Base-by-base conservation (phyloP, 192 early-diverging fungal genomes). In the Thamnidium elegans region DNA sequence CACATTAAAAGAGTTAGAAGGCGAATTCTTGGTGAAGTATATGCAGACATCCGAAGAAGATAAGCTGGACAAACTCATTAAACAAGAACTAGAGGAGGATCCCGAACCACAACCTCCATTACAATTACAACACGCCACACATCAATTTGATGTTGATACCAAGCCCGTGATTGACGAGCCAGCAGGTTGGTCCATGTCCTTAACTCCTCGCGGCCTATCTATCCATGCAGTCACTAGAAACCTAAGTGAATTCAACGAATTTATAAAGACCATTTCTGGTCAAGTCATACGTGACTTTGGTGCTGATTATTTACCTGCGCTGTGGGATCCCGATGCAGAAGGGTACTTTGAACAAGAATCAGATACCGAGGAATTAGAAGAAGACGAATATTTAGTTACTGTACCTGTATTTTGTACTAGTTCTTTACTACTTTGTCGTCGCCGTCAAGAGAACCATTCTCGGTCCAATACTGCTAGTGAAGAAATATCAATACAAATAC, bases 341-440 rank as follows among this genome's bases (percentile, higher is more conserved):
- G 62, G 50, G 1, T 50, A 43, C 43, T 64, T 56, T 23, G 69
- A 66, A 48, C 44, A 50, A 3, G 63, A 72, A 11, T 59, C 58
- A 23, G 47, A 56, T 31, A 60, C 62, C 4, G 65, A 73, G 9
- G 71, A 73, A 50, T 43, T 73, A 26, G 71, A 73, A 19, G 71
- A 73, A 30, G 66, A 63, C 8, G 62, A 58, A 8, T 73, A 73
- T 34, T 50, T 73, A n/a, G 71, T 73, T 13, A 73, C 66, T 4
- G 56, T 68, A 21, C 71, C 71, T 7, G 45, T 73, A 4, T 73
- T 70, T 19, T 46, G 62, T n/a, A 58, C 30, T 17, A 36, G 17
- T 15, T 53, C 65, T 13, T 46, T 66, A 36, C 10, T 65, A 17
- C 19, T n/a, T 34, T 11, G 13, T 42, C 17, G 3, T 13, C 46